These are phyloP conservation scores for Zasmidium citrigriseum DNA, from an alignment of 2,329 filamentous ascomycete genomes.

Conservation along the genomic window DNA sequence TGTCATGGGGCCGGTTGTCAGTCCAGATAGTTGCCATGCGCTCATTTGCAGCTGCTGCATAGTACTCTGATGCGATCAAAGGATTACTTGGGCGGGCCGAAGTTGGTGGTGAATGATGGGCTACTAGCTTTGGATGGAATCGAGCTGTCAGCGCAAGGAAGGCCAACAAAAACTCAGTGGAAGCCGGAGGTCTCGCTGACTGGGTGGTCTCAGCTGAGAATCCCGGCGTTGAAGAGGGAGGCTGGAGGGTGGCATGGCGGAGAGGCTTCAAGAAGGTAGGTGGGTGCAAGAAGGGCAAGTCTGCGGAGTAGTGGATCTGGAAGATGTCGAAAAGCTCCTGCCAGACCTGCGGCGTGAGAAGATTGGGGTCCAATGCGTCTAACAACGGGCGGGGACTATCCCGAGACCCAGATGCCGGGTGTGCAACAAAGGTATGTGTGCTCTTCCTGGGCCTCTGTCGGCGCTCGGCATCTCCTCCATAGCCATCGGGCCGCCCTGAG, in stretches of 20 bases:
- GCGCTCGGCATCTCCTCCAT: constrained; percentile 29
- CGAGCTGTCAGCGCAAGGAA: constrained; percentile 65
- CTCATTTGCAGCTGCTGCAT: constrained; percentile 60
- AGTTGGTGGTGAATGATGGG: constrained; percentile 55
- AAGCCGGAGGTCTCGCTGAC: constrained; percentile 50
- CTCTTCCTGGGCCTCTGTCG: constrained; percentile 40
- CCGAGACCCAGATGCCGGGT: constrained; percentile 40
- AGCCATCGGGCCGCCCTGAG: constrained; percentile 22
- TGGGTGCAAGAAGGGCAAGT: constrained; percentile 71
- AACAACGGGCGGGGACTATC: constrained; percentile 48
- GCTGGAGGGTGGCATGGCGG: constrained; percentile 30
- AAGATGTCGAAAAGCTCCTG: constrained; percentile 69
- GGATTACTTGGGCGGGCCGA: constrained; percentile 51
- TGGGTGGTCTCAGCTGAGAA: constrained; percentile 1
- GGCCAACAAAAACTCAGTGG: constrained; percentile 60
- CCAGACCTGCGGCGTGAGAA: constrained; percentile 68
- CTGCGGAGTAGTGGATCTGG: constrained; percentile 69
- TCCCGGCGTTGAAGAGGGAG: constrained; percentile 26
- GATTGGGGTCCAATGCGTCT: constrained; percentile 62
- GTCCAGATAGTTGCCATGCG: constrained; percentile 50
- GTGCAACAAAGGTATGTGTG: constrained; percentile 36
- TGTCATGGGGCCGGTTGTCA: constrained; percentile 54
- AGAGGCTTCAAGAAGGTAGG: constrained; percentile 60
- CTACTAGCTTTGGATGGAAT: constrained; percentile 63
- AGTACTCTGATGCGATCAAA: constrained; percentile 63